A percentile compares a stretch with the other conserved stretches of the same genome.
phyloP scores from a whole-genome alignment of 78 protist species.

The Dictyostelium intermedium region DNA sequence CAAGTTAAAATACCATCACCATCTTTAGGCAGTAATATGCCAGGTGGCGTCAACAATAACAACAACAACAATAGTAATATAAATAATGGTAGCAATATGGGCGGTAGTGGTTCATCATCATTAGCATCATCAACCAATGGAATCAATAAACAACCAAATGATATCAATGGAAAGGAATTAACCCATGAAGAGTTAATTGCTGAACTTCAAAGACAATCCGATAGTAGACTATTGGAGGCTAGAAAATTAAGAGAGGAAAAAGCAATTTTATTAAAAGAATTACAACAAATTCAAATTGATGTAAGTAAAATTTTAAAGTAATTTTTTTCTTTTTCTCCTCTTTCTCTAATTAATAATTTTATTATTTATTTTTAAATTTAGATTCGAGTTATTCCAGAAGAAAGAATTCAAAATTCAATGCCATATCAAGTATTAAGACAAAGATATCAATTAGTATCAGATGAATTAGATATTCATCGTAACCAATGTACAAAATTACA shows the following conservation, averaged over 20 bases:
- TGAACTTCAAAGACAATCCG: conserved; percentile 29
- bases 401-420: conserved; percentile 36
- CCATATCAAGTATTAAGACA: conserved; percentile 47
- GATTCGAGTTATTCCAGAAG: conserved; percentile 46
- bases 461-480: conserved; percentile 50
- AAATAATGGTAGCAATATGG: neutral
- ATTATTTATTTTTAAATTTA: neutral
- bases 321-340: no score
- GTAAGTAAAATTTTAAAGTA: neutral
- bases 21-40: neutral
- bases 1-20: conserved; percentile 41
- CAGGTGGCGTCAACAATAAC: neutral
- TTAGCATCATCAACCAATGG: neutral
- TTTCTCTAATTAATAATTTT: no score
- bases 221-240: conserved; percentile 35
- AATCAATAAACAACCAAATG: neutral
- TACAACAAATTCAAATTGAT: conserved; percentile 67
- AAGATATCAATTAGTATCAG: conserved; percentile 12
- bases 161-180: neutral
- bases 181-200: conserved; percentile 15
- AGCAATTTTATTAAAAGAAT: conserved; percentile 55
- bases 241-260: conserved; percentile 73
- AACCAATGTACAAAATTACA: conserved; percentile 38
- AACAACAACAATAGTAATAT: neutral
- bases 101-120: neutral